Conservation (phyloP, 2,329 filamentous ascomycete genomes). For the Hymenoscyphus scutula region DNA sequence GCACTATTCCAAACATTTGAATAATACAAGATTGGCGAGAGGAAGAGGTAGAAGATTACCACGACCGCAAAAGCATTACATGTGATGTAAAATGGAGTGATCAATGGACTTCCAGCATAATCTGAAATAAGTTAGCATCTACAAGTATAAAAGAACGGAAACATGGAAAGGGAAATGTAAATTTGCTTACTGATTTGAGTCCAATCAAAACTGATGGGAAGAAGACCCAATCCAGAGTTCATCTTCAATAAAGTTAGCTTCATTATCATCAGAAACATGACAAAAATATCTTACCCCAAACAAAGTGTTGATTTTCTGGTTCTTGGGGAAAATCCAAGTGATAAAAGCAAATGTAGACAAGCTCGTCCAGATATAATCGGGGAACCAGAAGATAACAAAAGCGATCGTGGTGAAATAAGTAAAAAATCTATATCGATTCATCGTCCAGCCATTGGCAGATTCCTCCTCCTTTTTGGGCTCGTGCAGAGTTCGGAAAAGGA, state of each 20-base stretch:
- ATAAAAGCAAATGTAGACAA: slow-evolving; percentile 67
- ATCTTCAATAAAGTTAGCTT: slow-evolving; percentile 13
- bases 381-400: slow-evolving; percentile 44
- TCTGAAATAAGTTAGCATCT: not conserved
- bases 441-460: slow-evolving; percentile 54
- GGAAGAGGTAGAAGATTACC: slow-evolving; percentile 60
- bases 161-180: not conserved
- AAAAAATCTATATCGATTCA: slow-evolving; percentile 39
- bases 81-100: slow-evolving; percentile 68
- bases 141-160: not conserved
- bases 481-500: slow-evolving; percentile 47
- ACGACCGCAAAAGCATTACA: slow-evolving; percentile 69
- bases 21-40: slow-evolving; percentile 61
- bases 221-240: slow-evolving; percentile 59
- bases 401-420: slow-evolving; percentile 47
- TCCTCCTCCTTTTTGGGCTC: slow-evolving; percentile 52
- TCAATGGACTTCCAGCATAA: slow-evolving; percentile 35
- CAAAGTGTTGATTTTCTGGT: slow-evolving; percentile 64
- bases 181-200: slow-evolving; percentile 36
- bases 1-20: slow-evolving; percentile 60
- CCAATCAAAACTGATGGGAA: slow-evolving; percentile 75
- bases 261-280: slow-evolving; percentile 50
- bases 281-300: slow-evolving; percentile 61
- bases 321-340: slow-evolving; percentile 69
- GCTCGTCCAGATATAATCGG: slow-evolving; percentile 62